These are phyloP conservation scores for Takashimella tepidaria DNA, from an alignment of 1,284 basidiomycete genomes.

Conservation along the genomic window DNA sequence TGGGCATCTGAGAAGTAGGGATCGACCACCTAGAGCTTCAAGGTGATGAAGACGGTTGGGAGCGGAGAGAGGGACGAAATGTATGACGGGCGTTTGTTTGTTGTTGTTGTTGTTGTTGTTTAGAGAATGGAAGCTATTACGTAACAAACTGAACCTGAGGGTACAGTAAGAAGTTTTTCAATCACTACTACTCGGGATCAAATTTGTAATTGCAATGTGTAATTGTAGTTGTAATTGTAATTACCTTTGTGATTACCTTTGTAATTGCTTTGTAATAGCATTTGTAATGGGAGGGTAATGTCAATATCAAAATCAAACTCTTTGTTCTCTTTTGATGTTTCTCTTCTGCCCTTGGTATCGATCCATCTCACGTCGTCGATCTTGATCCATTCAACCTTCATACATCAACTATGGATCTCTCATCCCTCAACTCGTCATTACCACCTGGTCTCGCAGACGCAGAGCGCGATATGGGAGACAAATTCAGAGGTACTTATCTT, in stretches of 20 bases:
- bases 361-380: too few species aligned
- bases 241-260: too few species aligned
- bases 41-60: background rate
- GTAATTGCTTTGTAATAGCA: too few species aligned
- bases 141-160: too few species aligned
- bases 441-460: conserved; percentile 45
- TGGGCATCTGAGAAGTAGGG: background rate
- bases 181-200: too few species aligned
- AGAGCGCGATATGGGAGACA: conserved; percentile 48
- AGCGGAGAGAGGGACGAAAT: background rate
- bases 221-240: too few species aligned
- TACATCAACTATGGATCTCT: conserved; percentile 40
- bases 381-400: too few species aligned
- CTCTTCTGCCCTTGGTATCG: background rate
- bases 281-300: too few species aligned
- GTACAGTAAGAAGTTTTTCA: too few species aligned
- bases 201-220: too few species aligned
- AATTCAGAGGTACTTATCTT: conserved; percentile 47
- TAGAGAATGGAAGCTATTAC: background rate
- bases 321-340: background rate
- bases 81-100: background rate
- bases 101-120: background rate
- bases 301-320: too few species aligned
- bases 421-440: conserved; percentile 41
- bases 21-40: background rate